Base-by-base conservation (phyloP, 352 stramenopile genomes). In the Phytopythium cucurbitacearum region DNA sequence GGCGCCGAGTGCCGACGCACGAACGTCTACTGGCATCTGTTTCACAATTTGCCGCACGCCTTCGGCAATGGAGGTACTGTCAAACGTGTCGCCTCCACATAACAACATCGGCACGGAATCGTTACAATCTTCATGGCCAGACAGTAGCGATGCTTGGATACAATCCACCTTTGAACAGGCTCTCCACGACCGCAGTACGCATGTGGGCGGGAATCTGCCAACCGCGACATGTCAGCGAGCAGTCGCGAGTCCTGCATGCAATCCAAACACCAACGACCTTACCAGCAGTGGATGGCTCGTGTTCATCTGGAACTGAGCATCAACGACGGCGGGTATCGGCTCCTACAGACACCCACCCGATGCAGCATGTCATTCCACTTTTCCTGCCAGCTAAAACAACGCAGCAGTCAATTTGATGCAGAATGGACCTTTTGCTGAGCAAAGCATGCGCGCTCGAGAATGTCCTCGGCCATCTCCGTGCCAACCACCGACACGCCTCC, bases 361-460 rank as follows among this genome's bases (percentile, higher is more conserved):
- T 28, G 21, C 21, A 28, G 21, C 21, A 28, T 28, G 21, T 28
- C 21, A 28, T 28, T 28, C 21, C 21, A 28, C 21, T 28, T 2
- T 28, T 28, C 21, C 21, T 2, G 21, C 21, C 21, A 28, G 21
- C 21, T 28, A 28, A 28, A 28, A 28, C 21, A 28, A 28, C 21
- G 21, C 21, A 2, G 2, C 21, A 28, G 21, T 28, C 21, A 28
- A 28, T 28, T 28, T 28, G 21, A 28, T 28, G 21, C 21, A 28
- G 21, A 28, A 28, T 28, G 21, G 56, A 79, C 74, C 57, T 67
- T 72, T 58, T 73, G 69, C 48, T 88, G 84, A 3, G 72, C 68
- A 55, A 95, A 93, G 64, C 80, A 91, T 1, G 80, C 82, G 13
- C 83, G 69, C 45, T 91, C 80, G 5, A 93, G 64, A 49, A 90